Evolutionary conservation across 2,329 filamentous ascomycete genomes (phyloP).

Genomic region (Ilyonectria sp.): DNA sequence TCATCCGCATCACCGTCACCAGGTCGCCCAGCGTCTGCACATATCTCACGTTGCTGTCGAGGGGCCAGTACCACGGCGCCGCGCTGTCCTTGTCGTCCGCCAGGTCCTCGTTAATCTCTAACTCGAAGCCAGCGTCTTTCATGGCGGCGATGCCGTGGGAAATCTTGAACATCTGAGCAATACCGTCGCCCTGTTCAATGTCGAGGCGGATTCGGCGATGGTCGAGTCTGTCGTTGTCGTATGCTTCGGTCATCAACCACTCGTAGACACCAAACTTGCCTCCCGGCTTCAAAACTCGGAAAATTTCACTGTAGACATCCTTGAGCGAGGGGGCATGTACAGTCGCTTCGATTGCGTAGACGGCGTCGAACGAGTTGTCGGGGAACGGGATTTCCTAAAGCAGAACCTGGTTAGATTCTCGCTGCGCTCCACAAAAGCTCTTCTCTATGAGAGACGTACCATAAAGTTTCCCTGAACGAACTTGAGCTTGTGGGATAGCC

Average conservation of each 20-base stretch:
- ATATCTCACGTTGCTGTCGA: slow-evolving; percentile 82
- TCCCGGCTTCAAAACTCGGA: slow-evolving; percentile 93
- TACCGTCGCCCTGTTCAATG: slow-evolving; percentile 93
- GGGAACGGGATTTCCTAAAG: slow-evolving; percentile 89
- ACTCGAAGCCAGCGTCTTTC: slow-evolving; percentile 85
- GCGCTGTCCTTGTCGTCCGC: slow-evolving; percentile 62
- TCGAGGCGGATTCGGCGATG: slow-evolving; percentile 90
- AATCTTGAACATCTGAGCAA: slow-evolving; percentile 93
- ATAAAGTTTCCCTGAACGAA: slow-evolving; percentile 97
- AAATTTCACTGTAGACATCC: slow-evolving; percentile 92
- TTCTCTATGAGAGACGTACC: slow-evolving; percentile 58
- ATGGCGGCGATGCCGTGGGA: slow-evolving; percentile 85
- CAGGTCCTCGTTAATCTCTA: slow-evolving; percentile 72
- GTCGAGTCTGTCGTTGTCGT: slow-evolving; percentile 85
- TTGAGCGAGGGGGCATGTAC: slow-evolving; percentile 90
- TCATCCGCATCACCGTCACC: slow-evolving; percentile 87
- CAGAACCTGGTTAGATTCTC: not conserved
- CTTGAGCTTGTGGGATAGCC: slow-evolving; percentile 80
- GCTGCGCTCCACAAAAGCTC: not conserved
- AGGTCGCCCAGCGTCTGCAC: slow-evolving; percentile 81
- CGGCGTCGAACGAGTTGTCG: slow-evolving; percentile 89
- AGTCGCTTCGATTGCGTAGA: slow-evolving; percentile 96
- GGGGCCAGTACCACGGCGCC: slow-evolving; percentile 91
- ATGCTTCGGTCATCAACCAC: slow-evolving; percentile 97
- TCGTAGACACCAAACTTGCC: slow-evolving; percentile 95